phyloP scores from a whole-genome alignment of 495 filamentous ascomycete genomes.

The Trichoderma parareesei region DNA sequence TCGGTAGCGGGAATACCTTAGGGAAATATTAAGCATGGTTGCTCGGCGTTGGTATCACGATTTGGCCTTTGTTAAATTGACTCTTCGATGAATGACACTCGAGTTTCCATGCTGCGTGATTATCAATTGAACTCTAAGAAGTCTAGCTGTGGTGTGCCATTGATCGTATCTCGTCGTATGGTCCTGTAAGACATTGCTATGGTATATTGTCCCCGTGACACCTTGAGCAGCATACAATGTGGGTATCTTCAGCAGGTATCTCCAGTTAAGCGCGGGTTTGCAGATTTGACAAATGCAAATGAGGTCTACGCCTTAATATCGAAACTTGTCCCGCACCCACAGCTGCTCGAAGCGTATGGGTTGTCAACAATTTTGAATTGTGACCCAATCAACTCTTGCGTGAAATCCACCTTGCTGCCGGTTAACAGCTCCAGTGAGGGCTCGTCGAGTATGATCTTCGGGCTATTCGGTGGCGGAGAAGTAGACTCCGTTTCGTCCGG shows the following conservation, averaged over 20 bases:
- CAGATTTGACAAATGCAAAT: background rate
- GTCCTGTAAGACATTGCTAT: background rate
- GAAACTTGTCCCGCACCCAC: slow-evolving; percentile 97
- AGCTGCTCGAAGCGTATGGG: slow-evolving; percentile 82
- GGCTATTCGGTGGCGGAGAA: slow-evolving; percentile 24
- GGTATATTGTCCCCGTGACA: background rate
- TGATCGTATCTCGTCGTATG: background rate
- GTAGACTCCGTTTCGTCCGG: slow-evolving; percentile 18
- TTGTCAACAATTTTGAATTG: slow-evolving; percentile 97
- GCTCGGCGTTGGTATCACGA: slow-evolving; percentile 22
- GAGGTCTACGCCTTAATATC: slow-evolving; percentile 62
- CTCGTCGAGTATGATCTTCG: slow-evolving; percentile 84
- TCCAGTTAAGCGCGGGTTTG: background rate
- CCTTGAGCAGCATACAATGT: background rate
- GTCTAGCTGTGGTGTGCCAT: background rate
- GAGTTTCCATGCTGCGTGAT: slow-evolving; percentile 11
- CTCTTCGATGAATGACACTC: slow-evolving; percentile 13
- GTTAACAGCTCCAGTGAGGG: slow-evolving; percentile 82
- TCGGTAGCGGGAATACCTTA: slow-evolving; percentile 25
- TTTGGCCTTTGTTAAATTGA: slow-evolving; percentile 11
- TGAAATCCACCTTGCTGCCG: slow-evolving; percentile 91
- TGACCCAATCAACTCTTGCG: slow-evolving; percentile 93
- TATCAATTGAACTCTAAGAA: background rate
- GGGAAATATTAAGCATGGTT: slow-evolving; percentile 29
- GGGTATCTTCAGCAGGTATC: background rate